These are phyloP conservation scores for Fraxinus platypoda DNA, from an alignment of 305 asterid species.

Conservation along the genomic window DNA sequence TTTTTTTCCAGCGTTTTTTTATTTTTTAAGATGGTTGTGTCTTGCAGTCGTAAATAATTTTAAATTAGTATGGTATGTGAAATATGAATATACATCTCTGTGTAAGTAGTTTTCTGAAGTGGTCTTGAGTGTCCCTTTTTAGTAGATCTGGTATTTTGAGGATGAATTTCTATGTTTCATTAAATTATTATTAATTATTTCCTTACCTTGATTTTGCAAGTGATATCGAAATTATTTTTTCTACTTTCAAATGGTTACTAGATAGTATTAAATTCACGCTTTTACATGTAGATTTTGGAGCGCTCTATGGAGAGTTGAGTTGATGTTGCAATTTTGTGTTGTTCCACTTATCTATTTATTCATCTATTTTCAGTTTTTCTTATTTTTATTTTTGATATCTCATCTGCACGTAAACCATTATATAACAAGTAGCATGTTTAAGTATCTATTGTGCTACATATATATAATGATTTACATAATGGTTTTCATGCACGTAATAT, in stretches of 20 bases:
- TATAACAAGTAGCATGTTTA: too few relatives aligned
- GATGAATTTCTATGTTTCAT: neutral
- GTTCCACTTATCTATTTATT: neutral
- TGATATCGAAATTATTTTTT: neutral
- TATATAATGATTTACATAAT: neutral
- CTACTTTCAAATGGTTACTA: neutral
- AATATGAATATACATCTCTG: neutral
- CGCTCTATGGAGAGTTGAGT: neutral
- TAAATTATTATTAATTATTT: neutral
- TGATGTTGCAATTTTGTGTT: constrained; percentile 17
- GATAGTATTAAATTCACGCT: neutral
- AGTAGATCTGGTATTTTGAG: neutral
- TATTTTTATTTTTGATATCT: too few relatives aligned
- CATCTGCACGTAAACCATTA: too few relatives aligned
- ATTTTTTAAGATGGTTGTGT: neutral
- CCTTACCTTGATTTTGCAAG: neutral
- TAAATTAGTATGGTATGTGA: neutral
- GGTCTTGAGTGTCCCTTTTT: neutral
- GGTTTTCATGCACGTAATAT: too few relatives aligned
- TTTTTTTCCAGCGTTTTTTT: neutral
- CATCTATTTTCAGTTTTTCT: neutral
- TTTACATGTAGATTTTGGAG: neutral
- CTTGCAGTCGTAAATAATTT: neutral
- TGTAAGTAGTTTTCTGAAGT: neutral
- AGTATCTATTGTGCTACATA: too few relatives aligned